Evolutionary conservation across 176 grass and related monocot species (phyloP).

Genomic region (Neostapfia colusana): DNA sequence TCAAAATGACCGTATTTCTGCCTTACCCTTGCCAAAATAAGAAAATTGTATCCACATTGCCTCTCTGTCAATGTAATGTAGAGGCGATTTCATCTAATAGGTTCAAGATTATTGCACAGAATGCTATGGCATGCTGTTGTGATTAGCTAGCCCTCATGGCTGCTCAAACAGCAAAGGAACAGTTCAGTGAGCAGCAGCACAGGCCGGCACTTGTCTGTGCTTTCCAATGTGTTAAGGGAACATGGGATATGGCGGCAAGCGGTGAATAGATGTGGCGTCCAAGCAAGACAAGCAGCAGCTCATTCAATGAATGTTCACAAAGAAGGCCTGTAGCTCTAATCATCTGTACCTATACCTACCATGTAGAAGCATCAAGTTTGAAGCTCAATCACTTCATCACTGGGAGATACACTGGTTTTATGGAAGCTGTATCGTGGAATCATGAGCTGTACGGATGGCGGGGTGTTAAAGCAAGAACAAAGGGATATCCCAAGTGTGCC

Average conservation of each 20-base stretch:
- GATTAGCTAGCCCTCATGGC: background rate
- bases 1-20: background rate
- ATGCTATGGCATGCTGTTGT: background rate
- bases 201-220: background rate
- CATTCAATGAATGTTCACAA: background rate
- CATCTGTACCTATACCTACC: background rate
- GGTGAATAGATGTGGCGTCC: background rate
- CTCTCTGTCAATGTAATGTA: too few relatives aligned
- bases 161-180: background rate
- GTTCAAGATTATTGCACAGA: background rate
- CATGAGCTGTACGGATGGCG: background rate
- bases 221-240: background rate
- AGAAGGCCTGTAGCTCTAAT: background rate
- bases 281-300: background rate
- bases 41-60: too few relatives aligned
- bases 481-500: background rate
- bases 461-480: background rate
- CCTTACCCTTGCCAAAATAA: background rate
- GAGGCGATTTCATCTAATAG: conserved; percentile 12
- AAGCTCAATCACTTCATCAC: background rate
- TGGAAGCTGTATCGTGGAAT: background rate
- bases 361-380: background rate
- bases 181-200: background rate
- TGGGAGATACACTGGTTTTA: background rate
- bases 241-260: background rate